Evolutionary conservation across 495 filamentous ascomycete genomes (phyloP).

Genomic region (Podospora fimiseda): DNA sequence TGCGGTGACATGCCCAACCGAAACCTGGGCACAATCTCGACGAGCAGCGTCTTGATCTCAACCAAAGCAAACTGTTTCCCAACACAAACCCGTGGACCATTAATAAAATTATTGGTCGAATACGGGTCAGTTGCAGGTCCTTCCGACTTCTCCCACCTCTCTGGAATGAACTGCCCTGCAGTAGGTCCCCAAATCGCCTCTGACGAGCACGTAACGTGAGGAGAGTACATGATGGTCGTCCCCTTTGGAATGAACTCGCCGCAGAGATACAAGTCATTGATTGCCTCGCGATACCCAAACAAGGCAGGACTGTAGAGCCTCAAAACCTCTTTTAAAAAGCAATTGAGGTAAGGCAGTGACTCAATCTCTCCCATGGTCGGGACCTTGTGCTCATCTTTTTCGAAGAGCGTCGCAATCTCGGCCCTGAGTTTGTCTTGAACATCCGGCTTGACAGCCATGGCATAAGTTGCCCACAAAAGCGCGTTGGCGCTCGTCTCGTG

Average conservation of each 20-base stretch:
- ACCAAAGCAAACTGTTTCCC: constrained; percentile 25
- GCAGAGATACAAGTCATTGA: constrained; percentile 18
- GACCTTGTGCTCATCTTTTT: not conserved
- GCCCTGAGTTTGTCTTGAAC: constrained; percentile 20
- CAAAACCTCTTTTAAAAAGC: constrained; percentile 29
- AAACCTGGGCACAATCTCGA: constrained; percentile 23
- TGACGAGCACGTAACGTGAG: constrained; percentile 11
- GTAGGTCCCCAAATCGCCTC: constrained; percentile 20
- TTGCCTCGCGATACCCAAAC: constrained; percentile 17
- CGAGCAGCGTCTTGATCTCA: constrained; percentile 25
- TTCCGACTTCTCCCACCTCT: constrained; percentile 23
- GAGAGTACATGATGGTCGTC: constrained; percentile 16
- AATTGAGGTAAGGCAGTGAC: constrained; percentile 19
- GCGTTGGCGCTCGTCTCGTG: constrained; percentile 25
- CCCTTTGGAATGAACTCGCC: constrained; percentile 21
- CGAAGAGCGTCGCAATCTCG: constrained; percentile 13
- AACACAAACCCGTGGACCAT: constrained; percentile 26
- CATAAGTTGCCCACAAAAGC: constrained; percentile 21
- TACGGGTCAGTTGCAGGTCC: constrained; percentile 18
- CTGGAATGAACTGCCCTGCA: constrained; percentile 18
- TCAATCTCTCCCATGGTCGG: constrained; percentile 17
- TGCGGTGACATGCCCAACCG: constrained; percentile 16
- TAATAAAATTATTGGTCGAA: constrained; percentile 15
- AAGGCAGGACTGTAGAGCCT: constrained; percentile 19
- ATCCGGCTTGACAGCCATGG: constrained; percentile 14